A percentile compares a stretch with the other conserved stretches of the same genome.
phyloP scores from a whole-genome alignment of 148 eudicot species.

The Rhododendron williamsianum region DNA sequence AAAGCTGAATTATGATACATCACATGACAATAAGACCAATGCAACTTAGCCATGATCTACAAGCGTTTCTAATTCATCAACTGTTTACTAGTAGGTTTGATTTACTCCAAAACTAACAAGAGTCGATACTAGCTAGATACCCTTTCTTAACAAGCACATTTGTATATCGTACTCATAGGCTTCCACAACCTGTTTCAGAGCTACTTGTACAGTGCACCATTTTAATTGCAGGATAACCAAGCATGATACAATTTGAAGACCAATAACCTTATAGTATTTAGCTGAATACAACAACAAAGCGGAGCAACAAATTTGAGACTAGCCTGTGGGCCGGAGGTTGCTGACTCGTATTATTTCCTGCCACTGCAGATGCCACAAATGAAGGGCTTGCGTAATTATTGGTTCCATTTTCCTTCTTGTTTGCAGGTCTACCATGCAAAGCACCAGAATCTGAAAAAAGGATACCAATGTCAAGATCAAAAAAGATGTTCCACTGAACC shows the following conservation, averaged over 20 bases:
- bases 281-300: not conserved
- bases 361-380: slow-evolving; percentile 27
- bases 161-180: not conserved
- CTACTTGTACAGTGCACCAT: not conserved
- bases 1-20: not conserved
- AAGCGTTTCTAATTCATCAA: not conserved
- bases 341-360: slow-evolving; percentile 36
- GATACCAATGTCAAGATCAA: slow-evolving; percentile 11
- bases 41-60: not conserved
- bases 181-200: not conserved
- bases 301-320: slow-evolving; percentile 1
- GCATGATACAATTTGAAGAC: not conserved
- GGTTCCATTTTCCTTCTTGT: slow-evolving; percentile 74
- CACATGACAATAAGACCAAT: not conserved
- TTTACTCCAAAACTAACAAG: not conserved
- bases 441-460: slow-evolving; percentile 48
- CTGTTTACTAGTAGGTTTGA: not conserved
- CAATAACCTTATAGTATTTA: not conserved
- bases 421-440: slow-evolving; percentile 48
- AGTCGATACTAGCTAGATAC: not conserved
- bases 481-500: not conserved
- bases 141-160: not conserved
- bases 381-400: slow-evolving; percentile 29
- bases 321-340: slow-evolving; percentile 50
- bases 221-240: not conserved